phyloP scores from a whole-genome alignment of 192 early-diverging fungal genomes.

The Piromyces finnis region DNA sequence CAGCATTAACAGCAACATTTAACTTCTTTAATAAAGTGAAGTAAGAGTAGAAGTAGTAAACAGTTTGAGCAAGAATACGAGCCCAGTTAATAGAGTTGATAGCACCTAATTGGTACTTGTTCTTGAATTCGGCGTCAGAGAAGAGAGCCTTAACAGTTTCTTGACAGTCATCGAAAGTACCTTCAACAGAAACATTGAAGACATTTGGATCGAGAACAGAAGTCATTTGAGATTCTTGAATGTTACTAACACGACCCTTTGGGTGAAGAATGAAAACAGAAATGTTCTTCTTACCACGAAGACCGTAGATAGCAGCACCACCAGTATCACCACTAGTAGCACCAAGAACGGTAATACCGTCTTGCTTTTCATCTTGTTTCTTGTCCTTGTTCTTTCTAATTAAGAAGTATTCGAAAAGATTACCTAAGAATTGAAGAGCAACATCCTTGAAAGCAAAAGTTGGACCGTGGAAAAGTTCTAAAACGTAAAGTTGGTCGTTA shows the following conservation, averaged over 20 bases:
- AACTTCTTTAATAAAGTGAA: constrained; percentile 19
- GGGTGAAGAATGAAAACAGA: constrained; percentile 88
- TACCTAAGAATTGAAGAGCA: constrained; percentile 87
- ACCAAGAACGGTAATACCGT: constrained; percentile 66
- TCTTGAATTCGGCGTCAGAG: constrained; percentile 52
- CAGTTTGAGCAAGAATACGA: constrained; percentile 84
- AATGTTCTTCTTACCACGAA: constrained; percentile 81
- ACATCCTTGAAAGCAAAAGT: constrained; percentile 99
- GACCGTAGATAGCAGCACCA: constrained; percentile 92
- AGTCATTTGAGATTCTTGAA: constrained; percentile 99
- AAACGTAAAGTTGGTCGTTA: constrained; percentile 24
- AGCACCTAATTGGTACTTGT: constrained; percentile 64
- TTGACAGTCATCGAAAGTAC: constrained; percentile 95
- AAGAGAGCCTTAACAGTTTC: constrained; percentile 88
- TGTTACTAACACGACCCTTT: constrained; percentile 68
- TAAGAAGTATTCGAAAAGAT: constrained; percentile 96
- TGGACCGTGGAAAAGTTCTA: constrained; percentile 93
- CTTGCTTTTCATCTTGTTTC: constrained; percentile 13
- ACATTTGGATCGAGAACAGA: constrained; percentile 84
- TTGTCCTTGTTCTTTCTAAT: constrained; percentile 30
- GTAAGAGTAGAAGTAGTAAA: constrained; percentile 91
- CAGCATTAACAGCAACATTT: neutral
- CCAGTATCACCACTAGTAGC: constrained; percentile 96
- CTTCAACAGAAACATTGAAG: constrained; percentile 77
- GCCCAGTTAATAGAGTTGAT: constrained; percentile 99